These are phyloP conservation scores for Stylosanthes scabra DNA, from an alignment of 331 rosid species.

Conservation along the genomic window DNA sequence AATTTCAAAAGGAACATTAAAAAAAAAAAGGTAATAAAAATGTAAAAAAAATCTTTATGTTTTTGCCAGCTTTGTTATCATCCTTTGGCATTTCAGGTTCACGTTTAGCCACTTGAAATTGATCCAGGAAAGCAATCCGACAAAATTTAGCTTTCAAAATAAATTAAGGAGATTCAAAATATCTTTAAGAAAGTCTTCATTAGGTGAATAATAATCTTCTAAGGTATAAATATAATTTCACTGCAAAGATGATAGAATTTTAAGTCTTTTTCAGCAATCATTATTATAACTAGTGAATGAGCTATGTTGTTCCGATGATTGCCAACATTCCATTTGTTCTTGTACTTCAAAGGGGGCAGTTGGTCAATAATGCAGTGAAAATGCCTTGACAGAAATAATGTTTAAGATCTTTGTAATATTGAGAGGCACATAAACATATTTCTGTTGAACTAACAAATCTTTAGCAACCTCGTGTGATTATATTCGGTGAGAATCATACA, in stretches of 20 bases:
- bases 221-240: not conserved
- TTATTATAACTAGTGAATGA: conserved; percentile 24
- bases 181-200: not conserved
- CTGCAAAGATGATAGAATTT: not conserved
- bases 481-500: too few species aligned
- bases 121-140: not conserved
- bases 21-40: not conserved
- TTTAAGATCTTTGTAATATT: too few species aligned
- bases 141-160: not conserved
- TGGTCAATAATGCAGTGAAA: not conserved
- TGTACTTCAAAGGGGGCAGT: not conserved
- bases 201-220: conserved; percentile 5
- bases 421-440: too few species aligned
- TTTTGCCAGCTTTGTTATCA: conserved; percentile 10
- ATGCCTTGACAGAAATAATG: too few species aligned
- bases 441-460: too few species aligned
- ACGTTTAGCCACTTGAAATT: not conserved
- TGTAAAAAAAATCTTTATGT: conserved; percentile 17
- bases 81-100: not conserved
- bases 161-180: not conserved
- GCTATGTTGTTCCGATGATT: conserved; percentile 19
- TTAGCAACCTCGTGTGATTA: too few species aligned
- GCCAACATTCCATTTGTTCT: conserved; percentile 3
- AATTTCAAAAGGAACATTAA: conserved; percentile 21
- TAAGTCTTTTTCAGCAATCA: not conserved